phyloP scores from a whole-genome alignment of 2,329 filamentous ascomycete genomes.

The Aspergillus ustus region DNA sequence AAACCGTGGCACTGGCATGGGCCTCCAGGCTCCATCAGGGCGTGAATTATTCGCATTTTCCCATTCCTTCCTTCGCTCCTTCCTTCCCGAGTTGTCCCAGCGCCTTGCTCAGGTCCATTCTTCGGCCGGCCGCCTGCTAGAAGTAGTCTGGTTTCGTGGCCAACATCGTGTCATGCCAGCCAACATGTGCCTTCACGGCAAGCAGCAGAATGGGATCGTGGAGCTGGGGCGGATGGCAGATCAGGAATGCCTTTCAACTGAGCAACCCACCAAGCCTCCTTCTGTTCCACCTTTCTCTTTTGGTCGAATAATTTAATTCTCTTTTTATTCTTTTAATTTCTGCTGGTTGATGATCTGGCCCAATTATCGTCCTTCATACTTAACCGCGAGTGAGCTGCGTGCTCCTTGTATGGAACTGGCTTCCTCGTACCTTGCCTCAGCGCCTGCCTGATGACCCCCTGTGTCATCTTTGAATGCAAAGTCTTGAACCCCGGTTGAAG shows the following conservation, averaged over 20 bases:
- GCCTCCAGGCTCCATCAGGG: neutral
- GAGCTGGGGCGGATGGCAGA: slow-evolving; percentile 42
- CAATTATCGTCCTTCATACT: slow-evolving; percentile 12
- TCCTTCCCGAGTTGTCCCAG: slow-evolving; percentile 22
- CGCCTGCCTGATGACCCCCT: slow-evolving; percentile 26
- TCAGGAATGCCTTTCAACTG: slow-evolving; percentile 29
- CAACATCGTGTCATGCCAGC: slow-evolving; percentile 45
- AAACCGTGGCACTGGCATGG: slow-evolving; percentile 26
- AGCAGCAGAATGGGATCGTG: slow-evolving; percentile 34
- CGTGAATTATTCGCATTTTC: neutral
- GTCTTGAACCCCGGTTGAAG: slow-evolving; percentile 24
- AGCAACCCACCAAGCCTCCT: slow-evolving; percentile 1
- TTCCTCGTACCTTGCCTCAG: slow-evolving; percentile 28
- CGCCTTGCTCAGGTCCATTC: slow-evolving; percentile 19
- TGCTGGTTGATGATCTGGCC: slow-evolving; percentile 19
- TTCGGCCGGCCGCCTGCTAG: slow-evolving; percentile 13
- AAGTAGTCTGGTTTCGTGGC: slow-evolving; percentile 39
- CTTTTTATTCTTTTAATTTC: slow-evolving; percentile 19
- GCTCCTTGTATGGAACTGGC: slow-evolving; percentile 5
- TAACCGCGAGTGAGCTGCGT: slow-evolving; percentile 12
- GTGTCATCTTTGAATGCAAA: slow-evolving; percentile 28
- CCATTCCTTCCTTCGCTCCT: slow-evolving; percentile 22
- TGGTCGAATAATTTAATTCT: slow-evolving; percentile 25
- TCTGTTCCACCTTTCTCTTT: slow-evolving; percentile 11
- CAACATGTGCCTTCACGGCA: slow-evolving; percentile 31